Percentiles rank a stretch among this genome's conserved stretches.
phyloP scores from a whole-genome alignment of 495 filamentous ascomycete species.

The Hyaloscypha hepaticicola region DNA sequence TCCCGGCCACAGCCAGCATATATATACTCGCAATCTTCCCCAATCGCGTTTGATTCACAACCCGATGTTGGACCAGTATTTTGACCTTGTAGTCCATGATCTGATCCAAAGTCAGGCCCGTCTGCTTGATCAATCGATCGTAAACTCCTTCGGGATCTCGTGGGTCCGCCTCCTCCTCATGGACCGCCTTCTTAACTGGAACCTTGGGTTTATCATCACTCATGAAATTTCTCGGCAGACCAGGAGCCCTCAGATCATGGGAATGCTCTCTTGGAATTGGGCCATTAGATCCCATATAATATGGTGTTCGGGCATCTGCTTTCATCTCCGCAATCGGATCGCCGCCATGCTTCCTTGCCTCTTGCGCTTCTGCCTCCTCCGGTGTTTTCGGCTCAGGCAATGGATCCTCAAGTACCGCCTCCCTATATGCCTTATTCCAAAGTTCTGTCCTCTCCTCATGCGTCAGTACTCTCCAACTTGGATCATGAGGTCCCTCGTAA shows the following conservation, averaged over 20 bases:
- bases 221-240: conserved; percentile 14
- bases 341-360: conserved; percentile 34
- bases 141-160: conserved; percentile 50
- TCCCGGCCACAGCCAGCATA: conserved; percentile 74
- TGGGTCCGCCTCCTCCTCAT: conserved; percentile 42
- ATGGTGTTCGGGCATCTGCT: conserved; percentile 5
- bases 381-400: conserved; percentile 12
- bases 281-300: conserved; percentile 25
- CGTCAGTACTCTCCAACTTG: conserved; percentile 59
- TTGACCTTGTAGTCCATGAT: conserved; percentile 59
- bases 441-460: conserved; percentile 18
- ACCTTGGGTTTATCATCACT: conserved; percentile 8
- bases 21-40: conserved; percentile 81
- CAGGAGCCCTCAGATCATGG: conserved; percentile 4
- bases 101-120: conserved; percentile 59
- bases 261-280: conserved; percentile 18
- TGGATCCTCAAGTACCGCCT: background rate
- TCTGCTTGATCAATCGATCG: conserved; percentile 57
- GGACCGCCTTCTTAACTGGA: conserved; percentile 41
- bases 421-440: background rate
- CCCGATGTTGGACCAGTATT: conserved; percentile 65
- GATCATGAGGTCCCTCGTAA: conserved; percentile 45
- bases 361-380: conserved; percentile 38
- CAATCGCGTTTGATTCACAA: conserved; percentile 92
- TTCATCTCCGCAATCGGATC: conserved; percentile 15